Conservation (phyloP, 345 rosid genomes). For the Bruguiera gymnorhiza region DNA sequence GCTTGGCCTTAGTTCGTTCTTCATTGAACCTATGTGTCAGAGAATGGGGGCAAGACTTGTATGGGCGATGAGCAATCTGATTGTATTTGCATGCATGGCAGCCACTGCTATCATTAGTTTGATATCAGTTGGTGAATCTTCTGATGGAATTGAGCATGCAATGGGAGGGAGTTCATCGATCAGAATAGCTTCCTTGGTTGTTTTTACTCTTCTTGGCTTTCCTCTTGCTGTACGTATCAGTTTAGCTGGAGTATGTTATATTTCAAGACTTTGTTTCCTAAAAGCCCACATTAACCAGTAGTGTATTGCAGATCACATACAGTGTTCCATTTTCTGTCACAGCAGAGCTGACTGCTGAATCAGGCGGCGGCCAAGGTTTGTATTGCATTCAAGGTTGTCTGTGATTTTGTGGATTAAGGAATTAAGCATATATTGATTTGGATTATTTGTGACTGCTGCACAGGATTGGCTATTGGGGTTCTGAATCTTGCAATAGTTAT, state of each 20-base stretch:
- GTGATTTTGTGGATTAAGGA: not conserved
- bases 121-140: conserved; percentile 51
- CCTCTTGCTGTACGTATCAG: conserved; percentile 82
- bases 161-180: conserved; percentile 57
- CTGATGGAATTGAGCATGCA: conserved; percentile 52
- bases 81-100: conserved; percentile 85
- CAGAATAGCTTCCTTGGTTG: conserved; percentile 64
- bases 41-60: conserved; percentile 72
- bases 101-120: conserved; percentile 73
- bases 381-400: conserved; percentile 10
- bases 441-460: conserved; percentile 6
- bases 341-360: conserved; percentile 89
- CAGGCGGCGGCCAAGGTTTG: conserved; percentile 95
- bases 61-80: conserved; percentile 89
- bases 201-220: conserved; percentile 89
- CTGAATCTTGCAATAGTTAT: conserved; percentile 88
- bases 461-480: conserved; percentile 97
- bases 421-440: conserved; percentile 1
- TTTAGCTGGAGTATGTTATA: not conserved
- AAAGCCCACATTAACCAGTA: conserved; percentile 8
- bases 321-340: conserved; percentile 95
- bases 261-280: conserved; percentile 7
- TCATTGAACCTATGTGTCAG: conserved; percentile 87
- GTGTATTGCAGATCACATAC: conserved; percentile 65
- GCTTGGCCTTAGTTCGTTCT: conserved; percentile 90